Evolutionary conservation across 768 basidiomycete genomes (phyloP), one percentile per base, ranked within the genome.

Genomic region (Tulasnella sp.): DNA sequence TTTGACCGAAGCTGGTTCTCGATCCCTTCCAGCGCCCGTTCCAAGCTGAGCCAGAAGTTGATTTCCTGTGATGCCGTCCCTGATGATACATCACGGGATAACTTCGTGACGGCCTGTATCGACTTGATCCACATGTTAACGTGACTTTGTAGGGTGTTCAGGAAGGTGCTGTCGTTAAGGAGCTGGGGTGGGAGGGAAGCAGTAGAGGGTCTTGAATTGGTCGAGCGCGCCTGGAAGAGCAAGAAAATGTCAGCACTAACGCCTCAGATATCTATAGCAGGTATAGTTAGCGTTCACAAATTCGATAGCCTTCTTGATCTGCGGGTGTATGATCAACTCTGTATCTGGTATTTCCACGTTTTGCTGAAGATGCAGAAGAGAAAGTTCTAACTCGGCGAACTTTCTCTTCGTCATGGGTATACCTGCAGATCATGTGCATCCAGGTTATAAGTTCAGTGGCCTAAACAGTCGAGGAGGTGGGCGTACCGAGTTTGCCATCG

Each of bases 331-430:
- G 64, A 88, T 77, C 29, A 98, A 82, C 65, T 92, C 86, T 3
- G 92, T 95, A 71, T 98, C 92, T 0, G 96, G 96, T 54, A 98
- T 98, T 74, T 99, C 96, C 64, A 98, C 95, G 66, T 99, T 99
- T 72, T 98, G 96, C 68, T 98, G 95, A 4, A 98, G 78, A 69
- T 99, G 96, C 1, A 98, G 75, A 15, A 98, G 75, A 1, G 91
- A 93, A 9, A 97, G 74, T 71, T 99, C 95, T 58, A 98, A 83
- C 67, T 99, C 96, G 7, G 96, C 95, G 68, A 98, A 97, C 73
- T 97, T 98, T 77, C 94, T 94, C 81, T 97, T 98, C 48, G 95
- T 93, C 79, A 96, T 90, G 2, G 96, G 96, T 60, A 99, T 98
- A 51, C 85, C 85, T 59, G 24, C 4, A 50, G 32, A 4, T n/a